phyloP scores from a whole-genome alignment of 2,329 filamentous ascomycete genomes.

The Aquanectria penicillioides region DNA sequence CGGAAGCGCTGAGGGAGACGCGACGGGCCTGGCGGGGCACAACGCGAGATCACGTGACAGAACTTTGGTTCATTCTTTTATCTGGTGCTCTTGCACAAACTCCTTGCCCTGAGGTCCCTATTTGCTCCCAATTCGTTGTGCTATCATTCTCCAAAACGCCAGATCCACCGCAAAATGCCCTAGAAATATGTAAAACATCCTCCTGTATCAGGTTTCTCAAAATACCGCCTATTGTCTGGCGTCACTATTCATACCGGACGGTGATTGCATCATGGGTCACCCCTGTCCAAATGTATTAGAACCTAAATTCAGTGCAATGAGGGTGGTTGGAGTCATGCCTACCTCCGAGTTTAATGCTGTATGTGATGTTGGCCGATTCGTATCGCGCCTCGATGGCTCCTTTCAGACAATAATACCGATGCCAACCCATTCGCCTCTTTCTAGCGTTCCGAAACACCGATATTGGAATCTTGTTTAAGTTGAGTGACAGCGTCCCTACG shows the following conservation, averaged over 20 bases:
- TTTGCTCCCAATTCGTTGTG: constrained; percentile 5
- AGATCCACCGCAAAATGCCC: not conserved
- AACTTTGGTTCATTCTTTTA: not conserved
- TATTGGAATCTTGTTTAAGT: constrained; percentile 47
- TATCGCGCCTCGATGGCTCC: constrained; percentile 51
- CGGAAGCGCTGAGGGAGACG: constrained; percentile 15
- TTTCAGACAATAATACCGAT: constrained; percentile 50
- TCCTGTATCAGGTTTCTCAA: not conserved
- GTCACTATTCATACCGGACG: constrained; percentile 45
- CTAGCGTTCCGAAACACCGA: constrained; percentile 44
- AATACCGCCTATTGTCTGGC: not conserved
- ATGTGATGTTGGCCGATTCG: constrained; percentile 52
- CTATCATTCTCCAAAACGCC: constrained; percentile 13
- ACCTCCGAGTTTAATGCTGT: constrained; percentile 51
- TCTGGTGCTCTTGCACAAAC: not conserved
- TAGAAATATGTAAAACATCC: not conserved
- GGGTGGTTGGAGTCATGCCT: constrained; percentile 13
- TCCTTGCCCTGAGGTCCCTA: not conserved
- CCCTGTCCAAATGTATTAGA: constrained; percentile 39
- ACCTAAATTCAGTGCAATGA: not conserved
- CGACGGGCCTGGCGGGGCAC: constrained; percentile 28
- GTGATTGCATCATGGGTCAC: constrained; percentile 50
- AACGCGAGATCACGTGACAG: constrained; percentile 38
- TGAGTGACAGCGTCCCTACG: constrained; percentile 49
- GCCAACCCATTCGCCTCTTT: constrained; percentile 47